Evolutionary conservation across 352 stramenopile genomes (phyloP).

Genomic region (Globisporangium okanoganense): DNA sequence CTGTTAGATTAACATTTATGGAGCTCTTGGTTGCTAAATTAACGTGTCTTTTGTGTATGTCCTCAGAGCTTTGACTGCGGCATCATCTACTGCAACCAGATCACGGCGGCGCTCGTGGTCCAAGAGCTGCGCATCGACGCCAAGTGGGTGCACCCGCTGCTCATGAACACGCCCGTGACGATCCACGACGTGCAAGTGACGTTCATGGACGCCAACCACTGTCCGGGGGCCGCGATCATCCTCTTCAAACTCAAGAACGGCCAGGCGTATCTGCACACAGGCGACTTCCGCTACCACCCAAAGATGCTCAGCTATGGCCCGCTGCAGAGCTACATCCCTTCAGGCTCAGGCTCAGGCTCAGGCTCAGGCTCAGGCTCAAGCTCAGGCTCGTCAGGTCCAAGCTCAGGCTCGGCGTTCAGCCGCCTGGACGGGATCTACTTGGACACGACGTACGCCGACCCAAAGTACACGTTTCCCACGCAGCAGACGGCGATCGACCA

Average conservation of each 20-base stretch:
- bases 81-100: conserved; percentile 95
- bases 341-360: conserved; percentile 2
- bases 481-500: conserved; percentile 76
- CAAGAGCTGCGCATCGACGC: conserved; percentile 90
- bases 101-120: conserved; percentile 90
- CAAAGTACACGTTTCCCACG: conserved; percentile 92
- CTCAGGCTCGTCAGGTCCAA: not conserved
- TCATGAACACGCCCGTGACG: conserved; percentile 86
- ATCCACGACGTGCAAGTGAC: conserved; percentile 90
- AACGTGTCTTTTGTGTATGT: not conserved
- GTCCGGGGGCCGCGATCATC: conserved; percentile 94
- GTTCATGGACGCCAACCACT: conserved; percentile 97
- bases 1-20: not conserved
- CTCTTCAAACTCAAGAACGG: conserved; percentile 88
- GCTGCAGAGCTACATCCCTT: conserved; percentile 42
- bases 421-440: conserved; percentile 89
- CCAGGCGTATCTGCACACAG: conserved; percentile 90
- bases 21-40: not conserved
- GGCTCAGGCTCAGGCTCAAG: too few relatives aligned
- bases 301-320: conserved; percentile 65
- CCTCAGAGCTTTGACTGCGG: conserved; percentile 82
- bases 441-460: conserved; percentile 96
- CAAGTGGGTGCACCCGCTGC: conserved; percentile 90
- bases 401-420: conserved; percentile 4
- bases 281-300: conserved; percentile 78